Evolutionary conservation across 805 yeast genomes (phyloP).

Genomic region (Metschnikowia cerradonensis): DNA sequence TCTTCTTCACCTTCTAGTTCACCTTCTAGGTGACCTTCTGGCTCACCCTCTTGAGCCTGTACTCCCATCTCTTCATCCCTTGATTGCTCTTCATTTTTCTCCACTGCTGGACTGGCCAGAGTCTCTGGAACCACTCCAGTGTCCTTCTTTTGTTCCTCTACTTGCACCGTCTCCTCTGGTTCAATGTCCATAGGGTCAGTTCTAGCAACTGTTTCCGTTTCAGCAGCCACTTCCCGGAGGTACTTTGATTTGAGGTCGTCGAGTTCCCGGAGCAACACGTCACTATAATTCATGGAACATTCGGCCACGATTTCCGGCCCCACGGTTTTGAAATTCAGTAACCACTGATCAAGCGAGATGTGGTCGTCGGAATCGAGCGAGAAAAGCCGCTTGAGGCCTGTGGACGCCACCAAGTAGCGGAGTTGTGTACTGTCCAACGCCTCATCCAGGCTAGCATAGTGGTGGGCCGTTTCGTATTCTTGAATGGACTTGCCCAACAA

Average conservation of each 20-base stretch:
- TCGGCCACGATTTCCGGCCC: conserved; percentile 12
- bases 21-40: too few relatives aligned
- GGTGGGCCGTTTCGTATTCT: background rate
- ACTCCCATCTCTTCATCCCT: too few relatives aligned
- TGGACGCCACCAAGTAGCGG: background rate
- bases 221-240: background rate
- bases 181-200: background rate
- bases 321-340: background rate
- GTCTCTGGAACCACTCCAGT: background rate
- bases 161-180: background rate
- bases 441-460: background rate
- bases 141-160: background rate
- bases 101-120: background rate
- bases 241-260: conserved; percentile 7
- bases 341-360: background rate
- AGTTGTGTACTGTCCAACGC: background rate
- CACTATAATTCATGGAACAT: conserved; percentile 10
- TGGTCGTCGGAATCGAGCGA: background rate
- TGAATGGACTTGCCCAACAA: background rate
- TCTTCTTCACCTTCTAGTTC: background rate
- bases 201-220: background rate
- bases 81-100: background rate
- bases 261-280: conserved; percentile 8
- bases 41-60: too few relatives aligned
- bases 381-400: conserved; percentile 1